These are phyloP conservation scores for Lepraria neglecta DNA, from an alignment of 495 filamentous ascomycete genomes.

Conservation along the genomic window DNA sequence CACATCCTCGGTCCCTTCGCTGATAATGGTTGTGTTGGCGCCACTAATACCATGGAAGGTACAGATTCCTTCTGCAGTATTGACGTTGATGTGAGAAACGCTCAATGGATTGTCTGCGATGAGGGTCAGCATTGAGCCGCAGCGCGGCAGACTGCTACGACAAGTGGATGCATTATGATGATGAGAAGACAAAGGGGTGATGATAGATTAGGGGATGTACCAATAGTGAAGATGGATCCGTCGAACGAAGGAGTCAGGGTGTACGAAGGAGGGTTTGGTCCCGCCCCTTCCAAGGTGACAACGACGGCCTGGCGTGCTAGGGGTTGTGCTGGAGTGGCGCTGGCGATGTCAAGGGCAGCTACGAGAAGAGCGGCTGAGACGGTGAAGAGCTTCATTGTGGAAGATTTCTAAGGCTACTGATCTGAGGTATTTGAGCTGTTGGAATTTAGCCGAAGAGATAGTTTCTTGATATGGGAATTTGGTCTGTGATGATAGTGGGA, in stretches of 20 bases:
- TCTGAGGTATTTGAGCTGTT: background rate
- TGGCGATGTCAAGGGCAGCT: background rate
- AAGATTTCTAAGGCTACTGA: background rate
- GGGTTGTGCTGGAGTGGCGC: constrained; percentile 5
- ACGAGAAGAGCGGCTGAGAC: background rate
- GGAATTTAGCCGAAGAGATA: background rate
- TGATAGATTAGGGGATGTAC: background rate
- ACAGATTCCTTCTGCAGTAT: background rate
- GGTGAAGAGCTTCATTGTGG: background rate
- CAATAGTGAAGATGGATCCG: background rate
- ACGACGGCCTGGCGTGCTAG: background rate
- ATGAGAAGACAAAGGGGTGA: background rate
- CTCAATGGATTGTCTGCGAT: constrained; percentile 13
- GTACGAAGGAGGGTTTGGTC: background rate
- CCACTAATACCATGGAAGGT: constrained; percentile 12
- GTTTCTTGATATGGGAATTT: background rate
- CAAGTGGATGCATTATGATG: background rate
- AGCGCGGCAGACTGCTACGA: background rate
- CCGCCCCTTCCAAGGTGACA: background rate
- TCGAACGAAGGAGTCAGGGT: background rate
- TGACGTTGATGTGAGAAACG: constrained; percentile 16
- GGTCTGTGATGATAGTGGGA: background rate
- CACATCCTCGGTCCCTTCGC: constrained; percentile 12
- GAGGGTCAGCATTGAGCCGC: background rate
- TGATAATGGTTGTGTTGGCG: background rate